A percentile compares a stretch with the other conserved stretches of the same genome.
These are phyloP conservation scores for Ophiosphaerella narmari DNA, from an alignment of 2,329 filamentous ascomycete genomes.

Conservation along the genomic window DNA sequence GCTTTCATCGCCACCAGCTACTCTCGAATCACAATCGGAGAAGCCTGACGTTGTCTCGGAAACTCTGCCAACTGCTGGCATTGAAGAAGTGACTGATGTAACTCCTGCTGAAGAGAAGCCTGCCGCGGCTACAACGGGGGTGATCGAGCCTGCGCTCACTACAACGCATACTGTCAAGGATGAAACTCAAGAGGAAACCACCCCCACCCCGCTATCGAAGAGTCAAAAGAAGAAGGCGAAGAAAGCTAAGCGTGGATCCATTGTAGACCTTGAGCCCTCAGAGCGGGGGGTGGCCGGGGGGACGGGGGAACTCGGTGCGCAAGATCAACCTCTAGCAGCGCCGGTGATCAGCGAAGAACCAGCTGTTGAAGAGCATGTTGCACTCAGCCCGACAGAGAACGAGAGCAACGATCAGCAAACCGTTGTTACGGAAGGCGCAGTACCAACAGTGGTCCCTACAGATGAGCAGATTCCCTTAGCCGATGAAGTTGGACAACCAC, in stretches of 20 bases:
- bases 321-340: neutral
- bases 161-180: neutral
- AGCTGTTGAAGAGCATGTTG: neutral
- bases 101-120: neutral
- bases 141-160: neutral
- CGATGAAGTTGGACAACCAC: neutral
- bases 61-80: too few relatives aligned
- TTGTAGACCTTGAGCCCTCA: conserved; percentile 11
- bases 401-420: neutral
- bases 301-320: neutral
- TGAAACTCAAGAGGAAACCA: conserved; percentile 4
- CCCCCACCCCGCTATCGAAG: conserved; percentile 7
- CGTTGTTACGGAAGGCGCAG: neutral
- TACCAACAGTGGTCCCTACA: neutral
- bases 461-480: neutral
- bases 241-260: conserved; percentile 27
- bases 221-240: conserved; percentile 30
- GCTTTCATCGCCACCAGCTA: conserved; percentile 9
- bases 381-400: neutral
- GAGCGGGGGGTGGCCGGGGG: too few relatives aligned
- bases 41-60: neutral
- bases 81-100: neutral
- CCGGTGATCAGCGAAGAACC: neutral
- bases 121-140: neutral
- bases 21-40: conserved; percentile 2